Evolutionary conservation across 345 rosid species (phyloP).

Genomic region (Dipteronia dyeriana): DNA sequence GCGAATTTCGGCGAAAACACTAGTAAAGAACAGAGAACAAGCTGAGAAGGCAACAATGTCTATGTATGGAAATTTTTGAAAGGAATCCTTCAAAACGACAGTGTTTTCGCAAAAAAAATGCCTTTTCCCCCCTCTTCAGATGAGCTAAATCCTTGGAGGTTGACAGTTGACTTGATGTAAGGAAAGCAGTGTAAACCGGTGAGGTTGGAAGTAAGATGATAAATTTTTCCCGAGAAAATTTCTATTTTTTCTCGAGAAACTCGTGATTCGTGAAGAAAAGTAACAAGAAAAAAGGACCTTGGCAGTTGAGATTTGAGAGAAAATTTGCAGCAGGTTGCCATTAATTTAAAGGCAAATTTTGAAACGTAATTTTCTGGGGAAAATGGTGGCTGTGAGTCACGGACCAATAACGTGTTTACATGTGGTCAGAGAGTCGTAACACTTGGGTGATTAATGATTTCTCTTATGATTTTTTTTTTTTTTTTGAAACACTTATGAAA

Average conservation of each 20-base stretch:
- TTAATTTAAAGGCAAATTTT: neutral
- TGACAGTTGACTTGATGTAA: neutral
- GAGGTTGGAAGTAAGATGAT: neutral
- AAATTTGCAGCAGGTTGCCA: neutral
- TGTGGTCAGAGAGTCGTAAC: neutral
- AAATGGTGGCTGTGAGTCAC: neutral
- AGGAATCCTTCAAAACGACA: neutral
- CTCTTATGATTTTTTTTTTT: no score
- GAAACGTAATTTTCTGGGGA: neutral
- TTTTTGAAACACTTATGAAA: no score
- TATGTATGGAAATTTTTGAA: no score
- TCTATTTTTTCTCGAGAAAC: neutral
- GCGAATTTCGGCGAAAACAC: no score
- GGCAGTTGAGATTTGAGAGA: neutral
- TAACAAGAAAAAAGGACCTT: neutral
- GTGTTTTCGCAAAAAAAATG: neutral
- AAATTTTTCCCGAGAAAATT: neutral
- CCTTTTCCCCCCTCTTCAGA: neutral
- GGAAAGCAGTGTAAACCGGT: neutral
- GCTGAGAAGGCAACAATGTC: neutral
- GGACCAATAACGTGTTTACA: neutral
- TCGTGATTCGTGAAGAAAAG: neutral
- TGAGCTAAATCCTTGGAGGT: neutral
- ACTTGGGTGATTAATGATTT: neutral
- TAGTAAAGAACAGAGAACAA: neutral